Conservation (phyloP, 345 rosid genomes). For the Luvunga scandens region DNA sequence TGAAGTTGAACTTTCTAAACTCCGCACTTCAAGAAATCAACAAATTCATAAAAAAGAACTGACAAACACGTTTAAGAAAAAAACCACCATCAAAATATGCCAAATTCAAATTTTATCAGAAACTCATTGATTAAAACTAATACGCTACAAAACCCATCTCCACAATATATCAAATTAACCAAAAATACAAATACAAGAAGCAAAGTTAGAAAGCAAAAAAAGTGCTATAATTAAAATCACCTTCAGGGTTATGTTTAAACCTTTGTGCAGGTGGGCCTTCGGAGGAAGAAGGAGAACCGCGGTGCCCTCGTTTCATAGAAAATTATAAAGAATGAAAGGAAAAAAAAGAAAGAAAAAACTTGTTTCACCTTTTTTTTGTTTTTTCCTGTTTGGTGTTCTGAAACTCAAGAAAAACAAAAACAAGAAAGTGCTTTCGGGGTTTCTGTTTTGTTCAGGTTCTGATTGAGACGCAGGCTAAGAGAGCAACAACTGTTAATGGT, state of each 20-base stretch:
- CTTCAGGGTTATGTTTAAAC: slow-evolving; percentile 66
- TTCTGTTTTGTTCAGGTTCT: neutral
- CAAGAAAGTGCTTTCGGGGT: neutral
- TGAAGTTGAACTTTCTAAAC: neutral
- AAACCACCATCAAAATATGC: neutral
- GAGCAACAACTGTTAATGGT: neutral
- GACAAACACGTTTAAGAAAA: neutral
- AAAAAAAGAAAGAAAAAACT: neutral
- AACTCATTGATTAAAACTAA: neutral
- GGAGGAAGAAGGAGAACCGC: slow-evolving; percentile 65
- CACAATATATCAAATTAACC: neutral
- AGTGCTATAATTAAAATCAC: slow-evolving; percentile 21
- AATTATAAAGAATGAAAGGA: neutral
- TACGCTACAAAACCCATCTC: slow-evolving; percentile 1
- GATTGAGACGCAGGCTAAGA: neutral
- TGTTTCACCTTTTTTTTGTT: neutral
- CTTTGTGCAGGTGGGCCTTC: slow-evolving; percentile 64
- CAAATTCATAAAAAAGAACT: slow-evolving; percentile 1
- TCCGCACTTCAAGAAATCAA: slow-evolving; percentile 1
- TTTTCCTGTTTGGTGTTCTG: neutral
- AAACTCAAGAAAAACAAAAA: neutral
- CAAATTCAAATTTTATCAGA: neutral
- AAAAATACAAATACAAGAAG: neutral
- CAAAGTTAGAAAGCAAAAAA: neutral
- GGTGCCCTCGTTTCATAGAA: slow-evolving; percentile 72